phyloP scores from a whole-genome alignment of 2,329 filamentous ascomycete species.

The Penicillium sp. region DNA sequence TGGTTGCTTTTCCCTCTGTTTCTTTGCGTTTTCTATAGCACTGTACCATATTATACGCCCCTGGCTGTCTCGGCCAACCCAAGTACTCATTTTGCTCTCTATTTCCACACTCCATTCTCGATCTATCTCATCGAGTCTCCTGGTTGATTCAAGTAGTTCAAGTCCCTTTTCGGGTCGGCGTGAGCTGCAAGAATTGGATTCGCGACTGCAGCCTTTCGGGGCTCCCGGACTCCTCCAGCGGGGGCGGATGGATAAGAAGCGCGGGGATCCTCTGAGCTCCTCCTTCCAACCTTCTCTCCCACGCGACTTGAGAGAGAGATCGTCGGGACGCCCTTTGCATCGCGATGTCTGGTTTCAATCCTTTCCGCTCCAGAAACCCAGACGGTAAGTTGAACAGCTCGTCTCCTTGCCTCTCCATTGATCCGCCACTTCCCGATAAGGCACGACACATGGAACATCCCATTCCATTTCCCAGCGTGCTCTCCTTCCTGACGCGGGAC shows the following conservation, averaged over 20 bases:
- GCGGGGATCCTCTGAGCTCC: constrained; percentile 20
- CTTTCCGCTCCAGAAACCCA: constrained; percentile 51
- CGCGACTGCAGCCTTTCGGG: constrained; percentile 20
- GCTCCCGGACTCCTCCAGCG: constrained; percentile 20
- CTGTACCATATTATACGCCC: constrained; percentile 14
- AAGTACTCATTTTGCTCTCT: background rate
- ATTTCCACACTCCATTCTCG: background rate
- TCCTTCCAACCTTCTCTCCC: constrained; percentile 21
- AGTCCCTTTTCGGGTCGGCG: background rate
- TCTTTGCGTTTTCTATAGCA: constrained; percentile 6
- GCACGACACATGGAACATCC: background rate
- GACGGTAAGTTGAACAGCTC: constrained; percentile 30
- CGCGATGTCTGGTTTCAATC: constrained; percentile 53
- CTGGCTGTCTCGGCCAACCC: background rate
- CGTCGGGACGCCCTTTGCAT: constrained; percentile 19
- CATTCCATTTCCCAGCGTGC: background rate
- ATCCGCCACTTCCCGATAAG: constrained; percentile 28
- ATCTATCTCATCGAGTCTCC: background rate
- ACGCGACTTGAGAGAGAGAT: constrained; percentile 7
- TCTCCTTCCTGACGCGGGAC: background rate
- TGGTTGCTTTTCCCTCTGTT: background rate
- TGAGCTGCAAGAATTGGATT: background rate
- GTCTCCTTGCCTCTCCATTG: constrained; percentile 1
- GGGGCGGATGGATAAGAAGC: constrained; percentile 24
- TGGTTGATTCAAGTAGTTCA: background rate